Conservation (phyloP, 345 rosid species). For the Citrus mangshanensis region DNA sequence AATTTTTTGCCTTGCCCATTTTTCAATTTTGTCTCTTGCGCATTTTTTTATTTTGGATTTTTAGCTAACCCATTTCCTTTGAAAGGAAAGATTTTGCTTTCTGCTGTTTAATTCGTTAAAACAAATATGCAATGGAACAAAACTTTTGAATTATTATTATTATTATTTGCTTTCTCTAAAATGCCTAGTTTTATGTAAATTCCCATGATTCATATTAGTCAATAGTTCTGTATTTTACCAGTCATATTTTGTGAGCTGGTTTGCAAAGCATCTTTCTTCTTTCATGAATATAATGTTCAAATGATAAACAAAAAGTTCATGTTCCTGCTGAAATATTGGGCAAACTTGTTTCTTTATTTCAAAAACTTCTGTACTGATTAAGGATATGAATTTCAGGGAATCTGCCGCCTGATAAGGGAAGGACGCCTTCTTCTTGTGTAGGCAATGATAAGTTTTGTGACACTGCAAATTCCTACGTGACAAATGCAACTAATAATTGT, state of each 20-base stretch:
- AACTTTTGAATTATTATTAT: too few species aligned
- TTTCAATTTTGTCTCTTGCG: background rate
- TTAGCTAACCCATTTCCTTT: constrained; percentile 6
- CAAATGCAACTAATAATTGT: constrained; percentile 15
- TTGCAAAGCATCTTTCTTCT: background rate
- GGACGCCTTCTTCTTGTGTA: constrained; percentile 9
- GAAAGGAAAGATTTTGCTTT: background rate
- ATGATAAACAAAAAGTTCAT: background rate
- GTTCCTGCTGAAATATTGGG: background rate
- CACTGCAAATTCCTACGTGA: constrained; percentile 2
- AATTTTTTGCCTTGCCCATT: background rate
- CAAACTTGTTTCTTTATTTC: background rate
- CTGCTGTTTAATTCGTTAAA: background rate
- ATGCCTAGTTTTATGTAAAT: background rate
- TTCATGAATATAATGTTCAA: background rate
- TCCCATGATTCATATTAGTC: background rate
- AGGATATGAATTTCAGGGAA: constrained; percentile 29
- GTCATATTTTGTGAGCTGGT: background rate
- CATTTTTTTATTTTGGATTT: background rate
- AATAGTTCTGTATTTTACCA: background rate
- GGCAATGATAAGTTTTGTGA: constrained; percentile 17
- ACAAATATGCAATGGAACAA: background rate
- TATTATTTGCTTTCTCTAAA: background rate
- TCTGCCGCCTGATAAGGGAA: constrained; percentile 16
- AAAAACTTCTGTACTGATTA: background rate